phyloP scores from a whole-genome alignment of 768 basidiomycete genomes.

The Termitomyces heimii region DNA sequence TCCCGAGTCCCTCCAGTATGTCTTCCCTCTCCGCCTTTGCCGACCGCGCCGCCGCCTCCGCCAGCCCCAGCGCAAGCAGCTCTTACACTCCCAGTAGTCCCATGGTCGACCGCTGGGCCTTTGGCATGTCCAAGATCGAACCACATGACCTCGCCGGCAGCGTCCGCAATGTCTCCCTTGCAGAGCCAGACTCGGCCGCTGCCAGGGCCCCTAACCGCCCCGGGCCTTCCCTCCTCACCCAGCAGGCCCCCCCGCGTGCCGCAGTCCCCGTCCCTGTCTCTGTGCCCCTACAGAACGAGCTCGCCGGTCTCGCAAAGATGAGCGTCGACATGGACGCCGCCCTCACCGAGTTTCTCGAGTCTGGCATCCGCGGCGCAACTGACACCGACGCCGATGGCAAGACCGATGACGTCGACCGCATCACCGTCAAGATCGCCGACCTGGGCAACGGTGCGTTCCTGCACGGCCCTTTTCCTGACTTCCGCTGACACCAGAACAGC shows the following conservation, averaged over 20 bases:
- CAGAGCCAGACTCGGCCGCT: not conserved
- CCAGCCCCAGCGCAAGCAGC: constrained; percentile 2
- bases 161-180: constrained; percentile 33
- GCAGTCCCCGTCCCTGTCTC: constrained; percentile 2
- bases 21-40: constrained; percentile 13
- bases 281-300: constrained; percentile 5
- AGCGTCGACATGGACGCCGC: constrained; percentile 14
- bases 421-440: constrained; percentile 99
- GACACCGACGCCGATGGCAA: constrained; percentile 16
- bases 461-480: not conserved
- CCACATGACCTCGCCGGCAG: constrained; percentile 22
- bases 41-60: constrained; percentile 4
- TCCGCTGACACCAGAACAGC: constrained; percentile 31
- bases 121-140: constrained; percentile 85
- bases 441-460: constrained; percentile 76
- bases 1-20: constrained; percentile 75
- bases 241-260: constrained; percentile 18
- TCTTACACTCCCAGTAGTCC: constrained; percentile 49
- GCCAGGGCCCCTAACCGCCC: not conserved
- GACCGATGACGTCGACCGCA: constrained; percentile 45
- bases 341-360: constrained; percentile 10
- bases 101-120: constrained; percentile 78
- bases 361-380: not conserved
- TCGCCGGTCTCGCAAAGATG: not conserved
- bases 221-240: constrained; percentile 71